These are phyloP conservation scores for Phytophthora syringae DNA, from an alignment of 352 stramenopile species.

Conservation along the genomic window DNA sequence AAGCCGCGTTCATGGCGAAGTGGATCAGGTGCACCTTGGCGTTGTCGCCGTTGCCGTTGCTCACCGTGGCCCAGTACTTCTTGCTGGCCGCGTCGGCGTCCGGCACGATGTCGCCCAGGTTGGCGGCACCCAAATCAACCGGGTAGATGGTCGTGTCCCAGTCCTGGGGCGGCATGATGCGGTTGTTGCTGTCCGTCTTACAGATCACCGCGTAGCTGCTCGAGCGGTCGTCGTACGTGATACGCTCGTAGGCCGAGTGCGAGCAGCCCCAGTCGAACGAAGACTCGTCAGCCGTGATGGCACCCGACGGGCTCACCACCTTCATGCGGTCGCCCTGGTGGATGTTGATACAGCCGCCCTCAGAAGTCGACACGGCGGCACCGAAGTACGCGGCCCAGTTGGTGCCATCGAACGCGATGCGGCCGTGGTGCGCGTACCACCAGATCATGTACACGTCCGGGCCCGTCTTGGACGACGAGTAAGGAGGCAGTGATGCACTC, in stretches of 20 bases:
- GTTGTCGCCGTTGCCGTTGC: conserved; percentile 41
- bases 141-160: conserved; percentile 58
- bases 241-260: conserved; percentile 61
- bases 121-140: conserved; percentile 48
- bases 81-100: conserved; percentile 26
- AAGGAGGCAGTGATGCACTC: conserved; percentile 48
- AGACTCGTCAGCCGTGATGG: conserved; percentile 40
- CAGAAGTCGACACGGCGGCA: conserved; percentile 47
- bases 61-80: conserved; percentile 63
- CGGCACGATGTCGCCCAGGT: conserved; percentile 57
- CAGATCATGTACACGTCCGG: conserved; percentile 62
- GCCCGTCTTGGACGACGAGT: conserved; percentile 48
- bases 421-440: conserved; percentile 66
- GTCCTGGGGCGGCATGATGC: conserved; percentile 57
- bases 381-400: conserved; percentile 69
- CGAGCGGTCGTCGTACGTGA: conserved; percentile 50
- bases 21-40: conserved; percentile 58
- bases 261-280: conserved; percentile 62
- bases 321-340: conserved; percentile 68
- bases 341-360: conserved; percentile 64
- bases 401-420: conserved; percentile 55
- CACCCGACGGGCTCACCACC: conserved; percentile 43
- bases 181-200: conserved; percentile 71
- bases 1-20: conserved; percentile 46
- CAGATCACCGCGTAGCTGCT: conserved; percentile 52